Base-by-base conservation (phyloP, 2,329 filamentous ascomycete genomes). In the Cercospora citrullina region DNA sequence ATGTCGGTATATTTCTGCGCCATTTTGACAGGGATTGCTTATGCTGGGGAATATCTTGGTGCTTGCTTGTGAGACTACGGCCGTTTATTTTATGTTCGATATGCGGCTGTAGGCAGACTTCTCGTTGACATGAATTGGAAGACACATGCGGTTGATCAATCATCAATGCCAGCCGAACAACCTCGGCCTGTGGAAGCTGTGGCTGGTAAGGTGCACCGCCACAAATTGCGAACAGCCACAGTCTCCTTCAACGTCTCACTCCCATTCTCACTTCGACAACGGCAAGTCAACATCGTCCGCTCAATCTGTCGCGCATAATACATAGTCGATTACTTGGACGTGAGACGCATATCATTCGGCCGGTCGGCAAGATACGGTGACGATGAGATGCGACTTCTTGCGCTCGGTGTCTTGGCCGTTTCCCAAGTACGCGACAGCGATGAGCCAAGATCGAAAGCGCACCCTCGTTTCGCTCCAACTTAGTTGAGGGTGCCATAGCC, bases 101-200 rank as follows among this genome's bases (percentile, higher is more conserved):
- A 26, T 55, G 48, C 30, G 28, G 28, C n/a, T 9, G 26, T 7
- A 59, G 8, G 30, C 31, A 6, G 10, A n/a, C 28, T 59, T 31
- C 18, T 59, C 6, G 55, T 36, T 59, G 55, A 59, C 55, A 59
- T 36, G 55, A 16, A 21, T 16, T 9, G 9, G 55, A 58, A 58
- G 55, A 58, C 28, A 33, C 26, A 23, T 53, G 48, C 12, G 48
- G 48, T 28, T 28, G 55, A 30, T 58, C 16, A 36, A 33, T 59
- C 28, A 33, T 18, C 55, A 80, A 73, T 67, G 75, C 2, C 82
- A 83, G 73, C 79, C 77, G 26, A 67, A 73, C 26, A 77, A 75
- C 60, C 75, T 83, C 6, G 71, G 77, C 26, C 33, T 70, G 16
- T 76, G 1, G 70, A 18, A 42, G 3, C 16, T 53, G 60, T 51